A percentile compares a stretch with the other conserved stretches of the same genome.
phyloP scores from a whole-genome alignment of 129 eudicot genomes.

The Escallonia herrerae region DNA sequence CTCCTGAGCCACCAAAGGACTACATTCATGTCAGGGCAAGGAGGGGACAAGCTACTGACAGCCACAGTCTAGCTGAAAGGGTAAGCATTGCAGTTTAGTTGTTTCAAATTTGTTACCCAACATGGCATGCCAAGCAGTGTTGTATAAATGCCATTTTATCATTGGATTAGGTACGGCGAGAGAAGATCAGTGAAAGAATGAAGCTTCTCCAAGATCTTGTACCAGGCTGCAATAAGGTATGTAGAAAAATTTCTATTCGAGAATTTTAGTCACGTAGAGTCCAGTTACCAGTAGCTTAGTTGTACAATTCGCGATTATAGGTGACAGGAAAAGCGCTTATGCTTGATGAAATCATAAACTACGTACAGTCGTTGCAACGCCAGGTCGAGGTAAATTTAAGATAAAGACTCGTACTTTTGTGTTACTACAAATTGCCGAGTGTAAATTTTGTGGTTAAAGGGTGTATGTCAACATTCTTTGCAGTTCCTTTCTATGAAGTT shows the following conservation, averaged over 20 bases:
- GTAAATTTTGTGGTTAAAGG: neutral
- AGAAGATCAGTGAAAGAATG: conserved; percentile 93
- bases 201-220: conserved; percentile 97
- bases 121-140: neutral
- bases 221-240: conserved; percentile 94
- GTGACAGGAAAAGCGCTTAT: conserved; percentile 94
- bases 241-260: neutral
- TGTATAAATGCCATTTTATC: neutral
- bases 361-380: conserved; percentile 83
- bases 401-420: neutral
- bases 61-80: conserved; percentile 94
- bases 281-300: neutral
- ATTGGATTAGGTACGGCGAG: conserved; percentile 68
- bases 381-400: conserved; percentile 79
- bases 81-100: conserved; percentile 24
- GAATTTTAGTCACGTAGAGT: neutral
- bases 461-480: conserved; percentile 1
- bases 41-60: conserved; percentile 98
- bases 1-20: conserved; percentile 78
- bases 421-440: neutral
- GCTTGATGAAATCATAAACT: conserved; percentile 96
- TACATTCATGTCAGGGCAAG: conserved; percentile 98
- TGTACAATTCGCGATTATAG: conserved; percentile 26
- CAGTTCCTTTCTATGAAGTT: conserved; percentile 93
- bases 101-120: neutral